Evolutionary conservation across 1,139 yeast genomes (phyloP), one percentile per base, ranked within the genome.

Genomic region (Sugiyamaella paludigena): DNA sequence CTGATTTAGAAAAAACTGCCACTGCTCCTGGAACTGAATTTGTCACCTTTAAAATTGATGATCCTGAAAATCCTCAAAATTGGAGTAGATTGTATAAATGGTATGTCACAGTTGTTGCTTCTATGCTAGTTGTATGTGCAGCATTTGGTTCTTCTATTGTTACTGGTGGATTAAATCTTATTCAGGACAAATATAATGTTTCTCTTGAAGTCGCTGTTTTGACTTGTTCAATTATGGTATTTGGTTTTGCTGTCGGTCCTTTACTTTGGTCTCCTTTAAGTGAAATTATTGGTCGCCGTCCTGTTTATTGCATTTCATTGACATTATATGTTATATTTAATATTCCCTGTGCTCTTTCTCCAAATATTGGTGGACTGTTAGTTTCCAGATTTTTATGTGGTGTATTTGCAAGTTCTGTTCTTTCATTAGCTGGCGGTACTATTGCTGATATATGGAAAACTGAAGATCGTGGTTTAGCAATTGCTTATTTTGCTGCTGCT

Each of bases 121-220:
- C 96, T 0, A 50, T 80, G 32, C 74, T 85, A 50, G 96, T 88
- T 47, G 83, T 88, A 51, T 79, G 87, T 58, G 95, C 91, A 16
- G 96, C 96, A 1, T 88, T 84, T 65, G 96, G 96, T 39, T 86
- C 95, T 4, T 84, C 95, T 0, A 84, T 89, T 66, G 83, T 87
- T 58, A 83, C 96, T 12, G 94, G 95, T 57, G 91, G 94, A 37
- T 70, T 88, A 45, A 77, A 77, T 30, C 73, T 86, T 19, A 81
- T 87, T 54, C 73, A 73, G 52, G 80, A 83, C 8, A 75, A 79
- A 60, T 87, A 76, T 65, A 70, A 80, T 51, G 95, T 87, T 11
- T 78, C 87, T 6, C 67, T 75, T 4, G 96, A 87, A 68, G 96
- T 88, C 26, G 81, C 96, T 9, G 84, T 81, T 36, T 73, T 88